Evolutionary conservation across 352 stramenopile species (phyloP).

Genomic region (Phytophthora podocarpi): DNA sequence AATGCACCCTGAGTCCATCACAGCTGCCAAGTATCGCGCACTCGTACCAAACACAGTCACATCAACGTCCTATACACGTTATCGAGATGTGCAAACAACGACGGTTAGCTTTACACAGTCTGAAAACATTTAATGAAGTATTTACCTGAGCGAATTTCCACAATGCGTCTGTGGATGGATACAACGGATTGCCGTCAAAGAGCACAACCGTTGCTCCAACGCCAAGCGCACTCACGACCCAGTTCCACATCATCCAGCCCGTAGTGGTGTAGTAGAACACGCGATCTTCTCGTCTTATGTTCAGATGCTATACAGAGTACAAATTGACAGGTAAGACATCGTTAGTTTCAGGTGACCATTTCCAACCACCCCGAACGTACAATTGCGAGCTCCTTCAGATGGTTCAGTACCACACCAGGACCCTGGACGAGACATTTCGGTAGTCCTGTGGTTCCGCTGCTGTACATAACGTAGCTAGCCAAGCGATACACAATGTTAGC

Average conservation of each 20-base stretch:
- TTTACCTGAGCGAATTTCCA: conserved; percentile 66
- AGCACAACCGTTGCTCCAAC: conserved; percentile 76
- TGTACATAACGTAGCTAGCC: conserved; percentile 93
- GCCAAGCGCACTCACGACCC: conserved; percentile 74
- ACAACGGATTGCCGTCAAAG: conserved; percentile 81
- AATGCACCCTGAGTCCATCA: conserved; percentile 72
- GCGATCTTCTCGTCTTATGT: conserved; percentile 64
- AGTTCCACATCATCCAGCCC: conserved; percentile 92
- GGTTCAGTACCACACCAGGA: conserved; percentile 73
- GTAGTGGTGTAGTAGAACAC: conserved; percentile 88
- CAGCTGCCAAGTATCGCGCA: conserved; percentile 72
- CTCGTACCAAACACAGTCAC: conserved; percentile 79
- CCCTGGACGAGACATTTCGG: conserved; percentile 90
- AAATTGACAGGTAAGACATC: neutral
- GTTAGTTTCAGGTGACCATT: neutral
- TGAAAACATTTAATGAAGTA: no score
- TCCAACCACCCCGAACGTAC: conserved; percentile 33
- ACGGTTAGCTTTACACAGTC: no score
- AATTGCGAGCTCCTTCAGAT: conserved; percentile 83
- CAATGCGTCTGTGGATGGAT: conserved; percentile 52
- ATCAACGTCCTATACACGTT: conserved; percentile 44
- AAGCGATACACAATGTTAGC: no score
- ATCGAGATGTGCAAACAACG: no score
- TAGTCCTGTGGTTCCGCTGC: conserved; percentile 82
- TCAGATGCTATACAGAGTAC: conserved; percentile 50